phyloP scores from a whole-genome alignment of 495 filamentous ascomycete species.

The Collariella sp. region DNA sequence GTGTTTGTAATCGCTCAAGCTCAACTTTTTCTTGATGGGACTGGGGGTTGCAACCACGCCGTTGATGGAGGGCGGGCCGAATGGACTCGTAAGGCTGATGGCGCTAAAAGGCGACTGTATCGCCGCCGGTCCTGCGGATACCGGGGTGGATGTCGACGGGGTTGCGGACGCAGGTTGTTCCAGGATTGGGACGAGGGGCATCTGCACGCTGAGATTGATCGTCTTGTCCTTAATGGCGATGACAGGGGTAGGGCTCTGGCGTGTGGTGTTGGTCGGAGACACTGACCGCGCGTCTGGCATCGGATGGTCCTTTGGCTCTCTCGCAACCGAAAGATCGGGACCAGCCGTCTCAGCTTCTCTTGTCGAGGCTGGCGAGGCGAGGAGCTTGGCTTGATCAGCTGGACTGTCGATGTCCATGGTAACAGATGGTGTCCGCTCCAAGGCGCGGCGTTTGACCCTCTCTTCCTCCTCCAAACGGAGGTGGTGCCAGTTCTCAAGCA shows the following conservation, averaged over 20 bases:
- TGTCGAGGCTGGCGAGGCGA: conserved; percentile 13
- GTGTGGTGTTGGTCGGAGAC: conserved; percentile 5
- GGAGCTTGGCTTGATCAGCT: conserved; percentile 10
- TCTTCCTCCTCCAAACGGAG: conserved; percentile 31
- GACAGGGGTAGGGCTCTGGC: not conserved
- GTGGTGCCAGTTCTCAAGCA: conserved; percentile 39
- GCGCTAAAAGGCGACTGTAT: conserved; percentile 46
- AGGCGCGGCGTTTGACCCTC: conserved; percentile 16
- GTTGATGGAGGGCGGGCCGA: conserved; percentile 38
- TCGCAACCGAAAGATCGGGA: conserved; percentile 1
- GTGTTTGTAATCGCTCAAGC: conserved; percentile 61
- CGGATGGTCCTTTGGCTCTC: conserved; percentile 15
- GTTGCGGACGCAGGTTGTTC: conserved; percentile 21
- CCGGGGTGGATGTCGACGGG: conserved; percentile 34
- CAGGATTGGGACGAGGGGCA: conserved; percentile 40
- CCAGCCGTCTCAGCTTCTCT: conserved; percentile 15
- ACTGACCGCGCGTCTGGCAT: conserved; percentile 21
- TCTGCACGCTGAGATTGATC: conserved; percentile 43
- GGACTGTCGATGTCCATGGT: conserved; percentile 32
- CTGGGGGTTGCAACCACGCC: conserved; percentile 44
- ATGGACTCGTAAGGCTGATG: conserved; percentile 28
- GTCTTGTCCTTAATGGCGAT: conserved; percentile 29
- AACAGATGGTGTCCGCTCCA: conserved; percentile 14
- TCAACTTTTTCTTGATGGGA: conserved; percentile 63
- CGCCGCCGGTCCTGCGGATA: conserved; percentile 35